Percentiles rank a stretch among this genome's conserved stretches.
Evolutionary conservation across 169 alveolate species (phyloP).

Genomic region (Ichthyophthirius multifiliis): DNA sequence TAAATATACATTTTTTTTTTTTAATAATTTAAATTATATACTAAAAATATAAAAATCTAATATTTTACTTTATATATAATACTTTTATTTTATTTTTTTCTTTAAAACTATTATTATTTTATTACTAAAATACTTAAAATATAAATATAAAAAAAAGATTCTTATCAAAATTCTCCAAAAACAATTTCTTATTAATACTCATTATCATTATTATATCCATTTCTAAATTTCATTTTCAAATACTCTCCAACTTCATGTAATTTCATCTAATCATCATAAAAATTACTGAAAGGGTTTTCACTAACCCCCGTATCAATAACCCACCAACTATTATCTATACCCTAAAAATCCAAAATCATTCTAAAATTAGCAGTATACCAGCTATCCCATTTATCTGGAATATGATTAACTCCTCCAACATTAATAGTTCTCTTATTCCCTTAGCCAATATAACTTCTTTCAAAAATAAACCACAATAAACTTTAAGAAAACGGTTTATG

Average conservation of each 20-base stretch:
- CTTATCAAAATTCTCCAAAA: too few species aligned
- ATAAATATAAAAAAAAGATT: too few species aligned
- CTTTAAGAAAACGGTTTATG: constrained; percentile 26
- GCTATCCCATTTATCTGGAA: constrained; percentile 14
- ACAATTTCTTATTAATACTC: too few species aligned
- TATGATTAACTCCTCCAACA: constrained; percentile 10
- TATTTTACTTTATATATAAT: too few species aligned
- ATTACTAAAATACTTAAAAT: too few species aligned
- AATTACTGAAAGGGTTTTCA: constrained; percentile 22
- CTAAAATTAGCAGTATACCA: constrained; percentile 15
- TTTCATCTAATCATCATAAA: constrained; percentile 19
- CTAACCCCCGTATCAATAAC: constrained; percentile 38
- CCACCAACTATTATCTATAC: constrained; percentile 13
- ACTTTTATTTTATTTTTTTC: too few species aligned
- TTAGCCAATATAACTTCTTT: neutral
- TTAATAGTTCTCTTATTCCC: constrained; percentile 22
- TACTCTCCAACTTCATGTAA: neutral
- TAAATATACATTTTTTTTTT: too few species aligned
- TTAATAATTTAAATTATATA: too few species aligned
- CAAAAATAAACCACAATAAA: constrained; percentile 19
- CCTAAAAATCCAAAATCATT: neutral
- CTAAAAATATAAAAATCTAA: too few species aligned
- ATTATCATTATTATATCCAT: too few species aligned
- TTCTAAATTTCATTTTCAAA: constrained; percentile 25
- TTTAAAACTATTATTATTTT: too few species aligned